Evolutionary conservation across 2,329 filamentous ascomycete genomes (phyloP).

Genomic region (Penicillium nordicum): DNA sequence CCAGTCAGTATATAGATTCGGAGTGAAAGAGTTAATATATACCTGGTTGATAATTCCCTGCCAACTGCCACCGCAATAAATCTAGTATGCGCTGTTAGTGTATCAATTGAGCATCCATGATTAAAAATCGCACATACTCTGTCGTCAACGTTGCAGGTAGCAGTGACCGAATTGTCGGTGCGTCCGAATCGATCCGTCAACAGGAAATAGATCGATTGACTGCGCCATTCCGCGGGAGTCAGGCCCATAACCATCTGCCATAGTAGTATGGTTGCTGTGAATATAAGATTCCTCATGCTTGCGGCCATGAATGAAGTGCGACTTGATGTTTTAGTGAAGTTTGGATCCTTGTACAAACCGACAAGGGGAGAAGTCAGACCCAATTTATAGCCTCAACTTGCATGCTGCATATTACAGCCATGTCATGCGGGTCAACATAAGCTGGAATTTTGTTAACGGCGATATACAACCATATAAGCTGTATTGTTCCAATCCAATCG

Average conservation of each 20-base stretch:
- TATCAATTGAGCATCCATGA: not conserved
- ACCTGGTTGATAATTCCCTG: conserved; percentile 43
- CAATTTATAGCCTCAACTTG: conserved; percentile 3
- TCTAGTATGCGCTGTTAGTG: conserved; percentile 43
- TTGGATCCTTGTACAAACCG: not conserved
- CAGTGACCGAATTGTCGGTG: conserved; percentile 37
- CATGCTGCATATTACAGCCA: not conserved
- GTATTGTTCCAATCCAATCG: conserved; percentile 1
- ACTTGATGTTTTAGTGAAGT: not conserved
- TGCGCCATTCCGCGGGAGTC: conserved; percentile 38
- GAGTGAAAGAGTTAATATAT: conserved; percentile 18
- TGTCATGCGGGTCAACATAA: not conserved
- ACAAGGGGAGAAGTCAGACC: not conserved
- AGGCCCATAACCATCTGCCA: conserved; percentile 22
- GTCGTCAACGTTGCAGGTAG: conserved; percentile 27
- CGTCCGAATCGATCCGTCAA: conserved; percentile 46
- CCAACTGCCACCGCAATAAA: conserved; percentile 47
- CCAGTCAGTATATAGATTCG: not conserved
- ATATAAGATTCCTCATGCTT: not conserved
- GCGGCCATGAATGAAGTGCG: too few relatives aligned
- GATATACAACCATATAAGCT: not conserved
- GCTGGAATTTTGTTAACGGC: not conserved
- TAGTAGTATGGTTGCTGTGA: conserved; percentile 4
- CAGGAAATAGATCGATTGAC: conserved; percentile 46
- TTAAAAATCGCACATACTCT: conserved; percentile 15